These are phyloP conservation scores for Lasiodiplodia citricola DNA, from an alignment of 2,329 filamentous ascomycete genomes.

Conservation along the genomic window DNA sequence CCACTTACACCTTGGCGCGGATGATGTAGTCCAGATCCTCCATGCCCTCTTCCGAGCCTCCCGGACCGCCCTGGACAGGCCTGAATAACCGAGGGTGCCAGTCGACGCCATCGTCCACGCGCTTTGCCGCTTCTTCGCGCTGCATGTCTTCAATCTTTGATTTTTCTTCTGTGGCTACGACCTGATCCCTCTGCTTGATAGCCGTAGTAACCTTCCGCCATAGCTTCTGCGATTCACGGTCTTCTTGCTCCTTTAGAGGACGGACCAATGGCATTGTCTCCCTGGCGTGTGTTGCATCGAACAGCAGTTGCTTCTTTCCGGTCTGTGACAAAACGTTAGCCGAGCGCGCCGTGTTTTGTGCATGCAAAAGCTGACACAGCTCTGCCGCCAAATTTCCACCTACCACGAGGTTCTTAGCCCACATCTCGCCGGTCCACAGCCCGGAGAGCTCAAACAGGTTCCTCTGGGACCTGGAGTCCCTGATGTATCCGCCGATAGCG, in stretches of 20 bases:
- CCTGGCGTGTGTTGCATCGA: slow-evolving; percentile 80
- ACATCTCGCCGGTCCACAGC: slow-evolving; percentile 94
- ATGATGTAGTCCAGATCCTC: slow-evolving; percentile 96
- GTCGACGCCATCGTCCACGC: slow-evolving; percentile 77
- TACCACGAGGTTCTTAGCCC: slow-evolving; percentile 80
- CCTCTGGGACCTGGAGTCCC: slow-evolving; percentile 84
- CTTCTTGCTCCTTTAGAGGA: slow-evolving; percentile 83
- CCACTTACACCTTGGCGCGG: slow-evolving; percentile 76
- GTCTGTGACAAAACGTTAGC: slow-evolving; percentile 61
- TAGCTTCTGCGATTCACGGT: slow-evolving; percentile 85
- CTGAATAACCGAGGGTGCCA: slow-evolving; percentile 91
- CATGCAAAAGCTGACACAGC: background rate
- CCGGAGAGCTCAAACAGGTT: slow-evolving; percentile 89
- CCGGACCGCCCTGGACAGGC: slow-evolving; percentile 70
- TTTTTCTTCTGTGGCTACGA: slow-evolving; percentile 90
- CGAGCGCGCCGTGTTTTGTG: background rate
- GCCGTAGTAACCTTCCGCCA: slow-evolving; percentile 85
- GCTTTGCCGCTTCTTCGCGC: slow-evolving; percentile 81
- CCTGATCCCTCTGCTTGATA: slow-evolving; percentile 84
- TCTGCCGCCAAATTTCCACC: slow-evolving; percentile 35
- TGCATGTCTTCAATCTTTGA: slow-evolving; percentile 94
- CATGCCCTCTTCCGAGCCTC: slow-evolving; percentile 76
- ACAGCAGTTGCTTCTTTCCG: slow-evolving; percentile 85
- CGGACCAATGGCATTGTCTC: slow-evolving; percentile 75
- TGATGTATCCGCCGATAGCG: slow-evolving; percentile 89